Base-by-base conservation (phyloP, 495 filamentous ascomycete genomes). In the Podospora pseudocomata region DNA sequence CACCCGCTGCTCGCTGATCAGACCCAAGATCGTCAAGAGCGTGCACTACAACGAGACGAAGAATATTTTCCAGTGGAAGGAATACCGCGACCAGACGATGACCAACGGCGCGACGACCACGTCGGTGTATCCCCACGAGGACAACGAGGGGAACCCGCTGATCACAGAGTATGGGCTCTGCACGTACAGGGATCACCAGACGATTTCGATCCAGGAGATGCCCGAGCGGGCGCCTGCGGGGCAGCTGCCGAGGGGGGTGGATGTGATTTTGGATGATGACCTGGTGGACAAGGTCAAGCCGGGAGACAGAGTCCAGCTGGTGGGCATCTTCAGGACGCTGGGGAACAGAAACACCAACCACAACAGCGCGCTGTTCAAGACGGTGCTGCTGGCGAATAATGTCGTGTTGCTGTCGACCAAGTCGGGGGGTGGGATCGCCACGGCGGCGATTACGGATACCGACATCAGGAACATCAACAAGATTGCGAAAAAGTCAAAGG, bases 381-480 rank as follows among this genome's bases (percentile, higher is more conserved):
- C 95, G 0, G 80, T 97, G 30, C 85, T 99, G 28, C 80, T 98
- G 69, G 95, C 94, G 19, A 99, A 99, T 79, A 96, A 99, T 72
- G 85, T 98, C 60, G 93, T 99, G 34, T 85, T 96, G 63, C 86
- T 99, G 13, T 97, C 96, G 11, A 97, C 94, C 5, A 99, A 99
- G 78, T 93, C 92, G 13, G 93, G 94, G 28, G 94, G 95, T 55
- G 95, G 96, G 20, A 91, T 97, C 70, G 95, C 94, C 4, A 91
- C 96, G 65, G 90, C 92, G 26, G 90, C 87, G 3, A 96, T 98
- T 69, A 98, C 96, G n/a, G 95, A 98, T 71, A 96, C 91, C 5
- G 95, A 99, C 74, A 94, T 99, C 74, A 89, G 95, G 67, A 97
- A 99, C 76, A 98, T 99, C 83, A 98, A 97, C 83, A 97, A 97